phyloP scores from a whole-genome alignment of 805 yeast species.

The Starmerella cellae region DNA sequence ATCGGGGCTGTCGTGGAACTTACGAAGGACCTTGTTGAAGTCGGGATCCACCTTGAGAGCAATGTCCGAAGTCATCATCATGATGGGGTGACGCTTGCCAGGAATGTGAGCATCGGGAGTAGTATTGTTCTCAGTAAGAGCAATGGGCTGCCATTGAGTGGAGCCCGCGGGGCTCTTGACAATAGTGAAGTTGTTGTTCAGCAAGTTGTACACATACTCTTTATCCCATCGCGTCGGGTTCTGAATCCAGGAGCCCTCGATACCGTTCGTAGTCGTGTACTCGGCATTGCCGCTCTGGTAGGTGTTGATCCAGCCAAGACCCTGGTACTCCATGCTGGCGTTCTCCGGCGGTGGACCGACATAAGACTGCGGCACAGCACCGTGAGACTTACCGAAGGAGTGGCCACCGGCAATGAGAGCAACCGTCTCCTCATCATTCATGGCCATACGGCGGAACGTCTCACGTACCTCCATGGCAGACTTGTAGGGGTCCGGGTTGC shows the following conservation, averaged over 20 bases:
- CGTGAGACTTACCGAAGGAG: slow-evolving; percentile 18
- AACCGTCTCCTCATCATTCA: slow-evolving; percentile 18
- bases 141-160: slow-evolving; percentile 14
- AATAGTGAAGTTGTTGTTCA: slow-evolving; percentile 11
- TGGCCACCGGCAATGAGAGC: slow-evolving; percentile 19
- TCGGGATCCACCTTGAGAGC: slow-evolving; percentile 17
- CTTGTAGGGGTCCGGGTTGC: slow-evolving; percentile 11
- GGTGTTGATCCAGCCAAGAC: slow-evolving; percentile 18
- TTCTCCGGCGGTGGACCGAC: slow-evolving; percentile 17
- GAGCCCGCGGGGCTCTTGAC: slow-evolving; percentile 16
- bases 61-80: slow-evolving; percentile 19
- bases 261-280: slow-evolving; percentile 17
- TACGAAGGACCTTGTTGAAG: slow-evolving; percentile 8
- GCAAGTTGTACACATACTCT: slow-evolving; percentile 13
- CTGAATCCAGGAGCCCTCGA: slow-evolving; percentile 17
- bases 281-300: slow-evolving; percentile 14
- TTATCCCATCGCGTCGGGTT: slow-evolving; percentile 10
- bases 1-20: slow-evolving; percentile 11
- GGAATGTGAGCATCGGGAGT: slow-evolving; percentile 18
- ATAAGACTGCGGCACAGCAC: slow-evolving; percentile 11
- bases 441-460: slow-evolving; percentile 18
- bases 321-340: slow-evolving; percentile 15
- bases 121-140: not conserved
- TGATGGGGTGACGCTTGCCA: slow-evolving; percentile 9
- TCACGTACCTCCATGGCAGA: slow-evolving; percentile 18